Evolutionary conservation across 257 asterid genomes (phyloP).

Genomic region (Vinca minor): DNA sequence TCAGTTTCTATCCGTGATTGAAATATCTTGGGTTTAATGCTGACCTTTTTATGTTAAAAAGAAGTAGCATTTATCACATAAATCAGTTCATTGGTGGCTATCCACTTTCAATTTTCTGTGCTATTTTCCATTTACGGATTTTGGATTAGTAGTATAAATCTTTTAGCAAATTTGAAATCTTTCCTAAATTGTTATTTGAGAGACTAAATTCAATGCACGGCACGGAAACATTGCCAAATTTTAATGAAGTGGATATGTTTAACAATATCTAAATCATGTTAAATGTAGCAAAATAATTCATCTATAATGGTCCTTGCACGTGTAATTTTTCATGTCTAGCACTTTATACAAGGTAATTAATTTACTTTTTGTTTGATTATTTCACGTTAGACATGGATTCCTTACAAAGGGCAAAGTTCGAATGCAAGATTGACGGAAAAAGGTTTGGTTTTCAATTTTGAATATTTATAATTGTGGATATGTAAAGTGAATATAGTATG

Average conservation of each 20-base stretch:
- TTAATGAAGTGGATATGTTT: not conserved
- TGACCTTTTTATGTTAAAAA: not conserved
- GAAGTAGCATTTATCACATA: not conserved
- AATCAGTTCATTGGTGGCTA: not conserved
- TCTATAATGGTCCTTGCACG: not conserved
- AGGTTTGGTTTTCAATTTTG: conserved; percentile 38
- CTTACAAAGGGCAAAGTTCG: conserved; percentile 88
- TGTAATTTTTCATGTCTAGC: not conserved
- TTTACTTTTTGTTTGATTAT: conserved; percentile 8
- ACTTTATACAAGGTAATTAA: not conserved
- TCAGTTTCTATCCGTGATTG: not conserved
- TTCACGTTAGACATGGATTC: conserved; percentile 79
- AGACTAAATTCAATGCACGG: not conserved
- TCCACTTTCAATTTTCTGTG: not conserved
- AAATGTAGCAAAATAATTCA: not conserved
- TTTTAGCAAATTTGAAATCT: not conserved
- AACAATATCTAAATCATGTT: not conserved
- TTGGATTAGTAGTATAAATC: not conserved
- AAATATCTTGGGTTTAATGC: not conserved
- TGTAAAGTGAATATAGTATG: too few relatives aligned
- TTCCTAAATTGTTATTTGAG: not conserved
- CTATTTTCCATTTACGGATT: not conserved
- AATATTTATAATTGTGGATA: not conserved
- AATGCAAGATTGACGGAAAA: conserved; percentile 71
- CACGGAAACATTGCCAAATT: not conserved